Conservation (phyloP, 257 asterid genomes). For the Parsonsia alboflavescens region DNA sequence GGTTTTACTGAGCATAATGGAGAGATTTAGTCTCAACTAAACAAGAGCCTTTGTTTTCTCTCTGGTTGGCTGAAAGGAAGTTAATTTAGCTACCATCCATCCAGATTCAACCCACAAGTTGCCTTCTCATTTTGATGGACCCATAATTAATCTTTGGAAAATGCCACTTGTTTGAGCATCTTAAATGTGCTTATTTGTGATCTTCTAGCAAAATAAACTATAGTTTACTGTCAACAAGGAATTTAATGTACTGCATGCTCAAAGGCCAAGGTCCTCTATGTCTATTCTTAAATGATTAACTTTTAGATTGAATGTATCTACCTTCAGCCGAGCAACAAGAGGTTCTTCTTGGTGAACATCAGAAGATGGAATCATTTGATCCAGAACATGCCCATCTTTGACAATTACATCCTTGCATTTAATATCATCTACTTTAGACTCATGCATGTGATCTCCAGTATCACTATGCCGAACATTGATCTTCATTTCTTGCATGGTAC, state of each 20-base stretch:
- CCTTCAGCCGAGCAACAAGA: slow-evolving; percentile 84
- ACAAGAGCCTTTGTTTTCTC: too few relatives aligned
- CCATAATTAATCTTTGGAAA: neutral
- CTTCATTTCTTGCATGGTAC: slow-evolving; percentile 38
- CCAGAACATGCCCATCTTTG: slow-evolving; percentile 32
- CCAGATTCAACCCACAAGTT: too few relatives aligned
- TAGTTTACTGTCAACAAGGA: too few relatives aligned
- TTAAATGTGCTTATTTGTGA: neutral
- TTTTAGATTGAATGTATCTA: slow-evolving; percentile 19
- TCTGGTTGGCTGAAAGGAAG: too few relatives aligned
- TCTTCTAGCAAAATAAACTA: neutral
- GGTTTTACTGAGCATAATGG: too few relatives aligned
- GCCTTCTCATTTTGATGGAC: neutral
- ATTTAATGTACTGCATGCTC: neutral
- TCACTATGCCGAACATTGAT: slow-evolving; percentile 31
- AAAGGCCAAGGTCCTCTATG: neutral
- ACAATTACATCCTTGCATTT: slow-evolving; percentile 32
- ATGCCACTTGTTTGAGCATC: neutral
- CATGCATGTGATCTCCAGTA: slow-evolving; percentile 30
- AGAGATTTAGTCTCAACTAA: too few relatives aligned
- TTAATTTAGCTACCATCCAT: too few relatives aligned
- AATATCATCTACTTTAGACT: slow-evolving; percentile 33
- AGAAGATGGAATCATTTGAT: slow-evolving; percentile 32
- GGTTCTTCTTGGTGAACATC: slow-evolving; percentile 63
- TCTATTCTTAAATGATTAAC: slow-evolving; percentile 1